Percentiles rank a stretch among this genome's conserved stretches.
Conservation (phyloP, 768 basidiomycete genomes). For the Punctularia strigosozonata region DNA sequence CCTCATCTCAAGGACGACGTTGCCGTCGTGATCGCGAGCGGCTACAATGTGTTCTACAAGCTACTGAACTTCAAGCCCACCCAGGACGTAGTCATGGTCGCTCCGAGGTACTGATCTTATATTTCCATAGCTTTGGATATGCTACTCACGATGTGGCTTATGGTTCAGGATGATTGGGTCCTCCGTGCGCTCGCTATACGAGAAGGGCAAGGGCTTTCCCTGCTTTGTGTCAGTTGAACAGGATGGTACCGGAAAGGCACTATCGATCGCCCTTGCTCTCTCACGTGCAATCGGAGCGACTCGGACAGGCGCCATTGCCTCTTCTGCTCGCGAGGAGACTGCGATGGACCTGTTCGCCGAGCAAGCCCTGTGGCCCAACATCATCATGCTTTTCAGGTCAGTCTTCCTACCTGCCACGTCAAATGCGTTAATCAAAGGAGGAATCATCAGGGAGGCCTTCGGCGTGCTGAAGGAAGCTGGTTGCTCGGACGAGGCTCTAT, state of each 20-base stretch:
- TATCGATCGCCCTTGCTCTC: constrained; percentile 36
- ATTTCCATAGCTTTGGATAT: background rate
- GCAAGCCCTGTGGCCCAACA: constrained; percentile 57
- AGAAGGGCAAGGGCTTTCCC: constrained; percentile 49
- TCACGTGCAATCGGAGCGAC: constrained; percentile 51
- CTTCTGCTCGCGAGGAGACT: constrained; percentile 50
- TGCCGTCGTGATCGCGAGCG: constrained; percentile 48
- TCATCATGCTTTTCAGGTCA: constrained; percentile 49
- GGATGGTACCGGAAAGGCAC: constrained; percentile 39
- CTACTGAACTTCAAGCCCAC: constrained; percentile 38
- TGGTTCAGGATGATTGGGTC: constrained; percentile 63
- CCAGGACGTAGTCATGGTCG: constrained; percentile 58
- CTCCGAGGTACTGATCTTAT: constrained; percentile 32
- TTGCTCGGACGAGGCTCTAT: constrained; percentile 54
- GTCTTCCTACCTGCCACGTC: background rate
- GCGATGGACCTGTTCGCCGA: constrained; percentile 56
- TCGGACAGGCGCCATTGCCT: constrained; percentile 50
- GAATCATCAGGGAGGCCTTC: constrained; percentile 40
- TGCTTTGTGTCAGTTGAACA: constrained; percentile 58
- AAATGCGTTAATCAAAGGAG: background rate
- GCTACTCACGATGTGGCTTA: background rate
- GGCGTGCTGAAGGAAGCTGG: constrained; percentile 50
- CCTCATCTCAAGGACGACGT: constrained; percentile 36
- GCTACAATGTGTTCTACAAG: constrained; percentile 55
- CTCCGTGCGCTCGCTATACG: constrained; percentile 48